phyloP scores from a whole-genome alignment of 306 rosid species.

The Vigna nakashimae region DNA sequence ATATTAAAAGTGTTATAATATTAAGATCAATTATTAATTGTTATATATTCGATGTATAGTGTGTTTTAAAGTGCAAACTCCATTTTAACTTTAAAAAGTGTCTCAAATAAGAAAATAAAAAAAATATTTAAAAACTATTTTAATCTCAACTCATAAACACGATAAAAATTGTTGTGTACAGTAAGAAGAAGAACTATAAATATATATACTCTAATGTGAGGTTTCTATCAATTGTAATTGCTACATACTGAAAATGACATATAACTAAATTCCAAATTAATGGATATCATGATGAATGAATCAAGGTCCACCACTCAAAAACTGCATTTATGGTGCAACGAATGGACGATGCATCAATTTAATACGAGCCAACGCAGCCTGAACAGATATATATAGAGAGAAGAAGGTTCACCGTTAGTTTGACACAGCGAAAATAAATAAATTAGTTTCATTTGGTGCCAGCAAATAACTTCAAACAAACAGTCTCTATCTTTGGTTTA shows the following conservation, averaged over 20 bases:
- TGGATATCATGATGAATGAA: conserved; percentile 31
- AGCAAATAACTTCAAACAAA: neutral
- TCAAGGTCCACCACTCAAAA: conserved; percentile 34
- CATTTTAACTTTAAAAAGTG: too few species aligned
- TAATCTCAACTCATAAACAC: too few species aligned
- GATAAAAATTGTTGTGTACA: too few species aligned
- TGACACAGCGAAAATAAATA: conserved; percentile 2
- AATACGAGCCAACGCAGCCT: conserved; percentile 30
- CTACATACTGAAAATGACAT: conserved; percentile 43
- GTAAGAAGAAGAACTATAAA: too few species aligned
- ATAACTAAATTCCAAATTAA: conserved; percentile 45
- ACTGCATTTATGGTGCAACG: conserved; percentile 24
- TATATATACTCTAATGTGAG: conserved; percentile 24
- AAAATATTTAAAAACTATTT: too few species aligned
- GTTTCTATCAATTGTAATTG: conserved; percentile 30
- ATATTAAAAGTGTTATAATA: too few species aligned
- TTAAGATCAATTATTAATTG: too few species aligned
- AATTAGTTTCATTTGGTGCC: conserved; percentile 23
- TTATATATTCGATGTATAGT: too few species aligned
- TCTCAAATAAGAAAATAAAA: too few species aligned
- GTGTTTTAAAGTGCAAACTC: too few species aligned
- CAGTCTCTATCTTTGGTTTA: conserved; percentile 14
- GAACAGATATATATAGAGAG: neutral
- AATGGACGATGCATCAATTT: conserved; percentile 30
- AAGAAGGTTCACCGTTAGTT: neutral